These are phyloP conservation scores for Lentinus polychrous DNA, from an alignment of 1,284 basidiomycete genomes.

Conservation along the genomic window DNA sequence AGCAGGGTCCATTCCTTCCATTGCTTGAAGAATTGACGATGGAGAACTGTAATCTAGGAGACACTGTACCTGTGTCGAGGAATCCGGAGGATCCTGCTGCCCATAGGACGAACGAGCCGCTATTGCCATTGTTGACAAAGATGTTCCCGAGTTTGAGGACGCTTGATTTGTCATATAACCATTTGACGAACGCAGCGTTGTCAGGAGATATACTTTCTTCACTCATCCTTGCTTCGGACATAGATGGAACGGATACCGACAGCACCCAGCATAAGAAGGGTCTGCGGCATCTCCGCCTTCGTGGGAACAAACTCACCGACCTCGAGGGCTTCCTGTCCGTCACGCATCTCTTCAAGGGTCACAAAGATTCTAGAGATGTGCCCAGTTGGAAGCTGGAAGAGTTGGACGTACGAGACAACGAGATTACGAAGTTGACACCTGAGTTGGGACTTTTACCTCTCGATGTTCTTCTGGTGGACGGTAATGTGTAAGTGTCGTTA, in stretches of 20 bases:
- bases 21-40: constrained; percentile 63
- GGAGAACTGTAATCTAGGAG: constrained; percentile 61
- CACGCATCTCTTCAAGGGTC: constrained; percentile 55
- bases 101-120: constrained; percentile 25
- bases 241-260: not conserved
- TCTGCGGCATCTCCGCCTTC: constrained; percentile 54
- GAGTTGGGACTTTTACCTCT: constrained; percentile 67
- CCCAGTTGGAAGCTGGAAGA: constrained; percentile 71
- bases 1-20: constrained; percentile 43
- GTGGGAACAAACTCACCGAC: constrained; percentile 56
- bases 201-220: constrained; percentile 35
- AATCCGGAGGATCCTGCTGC: constrained; percentile 15
- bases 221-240: constrained; percentile 37
- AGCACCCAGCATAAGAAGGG: constrained; percentile 33
- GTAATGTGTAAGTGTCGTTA: constrained; percentile 61
- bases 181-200: constrained; percentile 47
- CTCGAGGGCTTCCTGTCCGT: constrained; percentile 56
- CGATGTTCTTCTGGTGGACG: constrained; percentile 75
- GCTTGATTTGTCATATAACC: constrained; percentile 71
- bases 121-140: constrained; percentile 49
- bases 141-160: constrained; percentile 64
- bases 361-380: constrained; percentile 52
- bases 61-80: constrained; percentile 40
- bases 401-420: constrained; percentile 73
- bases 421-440: constrained; percentile 57